Evolutionary conservation across 2,329 filamentous ascomycete genomes (phyloP).

Genomic region (Colletotrichum nymphaeae): DNA sequence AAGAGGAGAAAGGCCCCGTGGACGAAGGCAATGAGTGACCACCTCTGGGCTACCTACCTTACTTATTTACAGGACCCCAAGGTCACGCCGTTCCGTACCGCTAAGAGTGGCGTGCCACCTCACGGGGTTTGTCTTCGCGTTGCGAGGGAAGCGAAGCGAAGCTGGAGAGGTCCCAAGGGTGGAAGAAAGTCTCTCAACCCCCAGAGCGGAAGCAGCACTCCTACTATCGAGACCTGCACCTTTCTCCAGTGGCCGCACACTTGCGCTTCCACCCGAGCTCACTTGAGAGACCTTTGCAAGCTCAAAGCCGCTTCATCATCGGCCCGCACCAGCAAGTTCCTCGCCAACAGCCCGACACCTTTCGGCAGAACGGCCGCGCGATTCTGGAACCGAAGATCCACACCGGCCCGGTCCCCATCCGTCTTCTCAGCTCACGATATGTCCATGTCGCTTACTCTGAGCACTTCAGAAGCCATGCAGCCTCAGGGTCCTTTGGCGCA

Average conservation of each 20-base stretch:
- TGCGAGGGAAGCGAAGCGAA: conserved; percentile 73
- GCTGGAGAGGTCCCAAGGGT: conserved; percentile 71
- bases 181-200: conserved; percentile 25
- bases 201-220: conserved; percentile 67
- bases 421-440: conserved; percentile 72
- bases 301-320: conserved; percentile 59
- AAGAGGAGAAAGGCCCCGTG: conserved; percentile 66
- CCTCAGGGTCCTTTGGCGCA: conserved; percentile 70
- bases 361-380: conserved; percentile 64
- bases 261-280: conserved; percentile 69
- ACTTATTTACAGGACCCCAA: conserved; percentile 75
- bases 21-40: conserved; percentile 73
- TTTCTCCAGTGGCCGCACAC: conserved; percentile 75
- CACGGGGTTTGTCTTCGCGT: conserved; percentile 74
- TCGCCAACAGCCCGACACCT: conserved; percentile 66
- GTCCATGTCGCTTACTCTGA: conserved; percentile 70
- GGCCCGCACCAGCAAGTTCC: conserved; percentile 56
- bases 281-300: conserved; percentile 73
- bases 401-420: conserved; percentile 57
- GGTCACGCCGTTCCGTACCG: conserved; percentile 73
- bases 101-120: conserved; percentile 72
- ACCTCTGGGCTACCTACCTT: conserved; percentile 74
- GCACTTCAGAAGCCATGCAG: conserved; percentile 74
- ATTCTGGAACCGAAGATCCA: conserved; percentile 60
- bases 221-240: conserved; percentile 60